Evolutionary conservation across 202 grass and related monocot genomes (phyloP), one percentile per base, ranked within the genome.

Genomic region (Sporobolus alterniflorus): DNA sequence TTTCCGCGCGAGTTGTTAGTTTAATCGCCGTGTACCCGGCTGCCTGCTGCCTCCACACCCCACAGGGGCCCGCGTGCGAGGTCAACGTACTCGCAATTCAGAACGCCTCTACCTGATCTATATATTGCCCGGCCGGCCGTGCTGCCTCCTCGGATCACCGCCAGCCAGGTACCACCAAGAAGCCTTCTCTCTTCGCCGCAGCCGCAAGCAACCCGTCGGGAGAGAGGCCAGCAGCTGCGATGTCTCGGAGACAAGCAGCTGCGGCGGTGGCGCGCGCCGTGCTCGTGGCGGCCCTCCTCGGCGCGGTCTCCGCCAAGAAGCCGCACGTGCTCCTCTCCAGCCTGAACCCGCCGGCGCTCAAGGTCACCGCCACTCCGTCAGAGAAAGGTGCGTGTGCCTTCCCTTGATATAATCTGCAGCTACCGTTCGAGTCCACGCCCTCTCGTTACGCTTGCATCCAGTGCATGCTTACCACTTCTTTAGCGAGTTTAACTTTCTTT

Each of bases 321-420:
- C 57, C 57, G 57, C 57, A 62, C 12, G 87, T 87, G 80, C 77
- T 77, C 34, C 93, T 97, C 83, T 87, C 88, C 49, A 7, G 67
- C 31, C 88, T 97, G 57, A 39, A 39, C 36, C 83, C 67, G 26
- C 67, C 80, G 39, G 62, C 76, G 25, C 89, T 97, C 62, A 18
- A 11, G 54, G 85, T 97, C 68, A 63, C 77, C 47, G 74, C 88
- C 52, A 73, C 85, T 31, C 20, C 85, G 57, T 87, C n/a, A 1
- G 10, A 30, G 41, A 69, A 92, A 79, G 92, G 94, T 94, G 74
- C 34, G 34, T 42, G 14, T 14, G 43, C 42, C 22, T n/a, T 59
- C 9, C n/a, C 22, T 39, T 55, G 6, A 22, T 55, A 55, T 55
- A 20, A 55, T 22, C 51, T 11, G 11, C 56, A 28, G 36, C 36